phyloP scores from a whole-genome alignment of 345 rosid species.

The Tarenaya hassleriana region DNA sequence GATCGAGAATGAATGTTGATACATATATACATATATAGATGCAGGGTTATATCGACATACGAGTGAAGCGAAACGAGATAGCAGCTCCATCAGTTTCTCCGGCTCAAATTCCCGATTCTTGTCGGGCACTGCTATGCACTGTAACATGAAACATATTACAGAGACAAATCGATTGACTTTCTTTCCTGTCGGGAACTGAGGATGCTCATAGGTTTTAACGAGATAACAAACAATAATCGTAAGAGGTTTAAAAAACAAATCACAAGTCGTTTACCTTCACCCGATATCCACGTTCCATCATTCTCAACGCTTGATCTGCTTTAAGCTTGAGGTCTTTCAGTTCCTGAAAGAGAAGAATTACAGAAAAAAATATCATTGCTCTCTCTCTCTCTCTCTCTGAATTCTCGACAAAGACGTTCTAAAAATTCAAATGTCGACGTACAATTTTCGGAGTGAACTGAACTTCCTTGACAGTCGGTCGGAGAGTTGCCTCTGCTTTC shows the following conservation, averaged over 20 bases:
- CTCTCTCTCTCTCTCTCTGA: neutral
- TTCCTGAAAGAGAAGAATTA: conserved; percentile 45
- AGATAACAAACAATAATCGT: neutral
- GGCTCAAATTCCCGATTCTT: conserved; percentile 40
- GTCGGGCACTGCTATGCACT: conserved; percentile 63
- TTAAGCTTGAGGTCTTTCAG: conserved; percentile 66
- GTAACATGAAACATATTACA: conserved; percentile 23
- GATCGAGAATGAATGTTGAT: conserved; percentile 3
- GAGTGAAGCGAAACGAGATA: conserved; percentile 50
- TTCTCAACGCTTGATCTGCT: conserved; percentile 51
- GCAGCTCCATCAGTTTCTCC: conserved; percentile 52
- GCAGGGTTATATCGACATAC: conserved; percentile 30
- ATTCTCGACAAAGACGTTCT: neutral
- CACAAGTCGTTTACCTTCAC: conserved; percentile 88
- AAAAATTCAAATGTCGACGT: conserved; percentile 29
- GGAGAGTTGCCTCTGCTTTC: conserved; percentile 24
- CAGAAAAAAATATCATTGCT: conserved; percentile 5
- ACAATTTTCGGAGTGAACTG: conserved; percentile 73
- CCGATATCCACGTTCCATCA: conserved; percentile 78
- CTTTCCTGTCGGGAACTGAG: neutral
- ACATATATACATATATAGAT: conserved; percentile 1
- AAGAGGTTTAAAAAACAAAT: conserved; percentile 4
- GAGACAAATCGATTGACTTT: neutral
- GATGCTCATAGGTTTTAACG: neutral
- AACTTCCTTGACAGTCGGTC: conserved; percentile 54